Percentiles rank a stretch among this genome's conserved stretches.
Conservation (phyloP, 805 yeast genomes). For the Wickerhamomyces kurtzmanii region DNA sequence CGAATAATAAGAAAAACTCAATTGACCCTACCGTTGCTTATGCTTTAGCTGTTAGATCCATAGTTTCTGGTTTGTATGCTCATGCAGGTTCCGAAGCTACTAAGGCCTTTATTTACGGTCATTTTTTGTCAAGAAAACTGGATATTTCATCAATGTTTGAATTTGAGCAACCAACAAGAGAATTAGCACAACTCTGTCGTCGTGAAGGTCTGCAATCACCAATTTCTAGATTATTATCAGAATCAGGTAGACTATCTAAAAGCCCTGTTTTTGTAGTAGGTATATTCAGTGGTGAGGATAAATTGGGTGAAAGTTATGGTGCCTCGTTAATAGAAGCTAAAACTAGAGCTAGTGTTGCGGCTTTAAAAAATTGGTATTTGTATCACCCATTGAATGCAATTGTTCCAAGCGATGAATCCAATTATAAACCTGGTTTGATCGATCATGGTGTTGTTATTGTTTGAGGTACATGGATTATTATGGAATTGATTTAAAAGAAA, state of each 20-base stretch:
- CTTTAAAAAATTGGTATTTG: constrained; percentile 85
- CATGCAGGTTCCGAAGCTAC: constrained; percentile 56
- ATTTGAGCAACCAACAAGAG: constrained; percentile 80
- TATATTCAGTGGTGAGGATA: constrained; percentile 72
- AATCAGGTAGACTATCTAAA: constrained; percentile 81
- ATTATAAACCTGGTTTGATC: constrained; percentile 26
- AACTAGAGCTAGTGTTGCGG: constrained; percentile 83
- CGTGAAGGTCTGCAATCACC: constrained; percentile 70
- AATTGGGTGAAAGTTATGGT: constrained; percentile 93
- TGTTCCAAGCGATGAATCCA: constrained; percentile 53
- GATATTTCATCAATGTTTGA: constrained; percentile 67
- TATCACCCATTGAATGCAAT: constrained; percentile 67
- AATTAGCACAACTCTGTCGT: constrained; percentile 65
- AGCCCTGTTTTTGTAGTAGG: constrained; percentile 89
- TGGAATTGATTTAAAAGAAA: too few relatives aligned
- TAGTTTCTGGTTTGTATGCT: constrained; percentile 75
- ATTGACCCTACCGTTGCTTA: constrained; percentile 22
- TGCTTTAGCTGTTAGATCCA: constrained; percentile 70
- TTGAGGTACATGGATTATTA: too few relatives aligned
- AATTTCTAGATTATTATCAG: constrained; percentile 75
- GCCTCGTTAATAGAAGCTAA: constrained; percentile 85
- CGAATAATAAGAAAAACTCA: constrained; percentile 21
- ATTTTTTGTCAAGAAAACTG: constrained; percentile 74
- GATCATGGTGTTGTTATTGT: constrained; percentile 36
- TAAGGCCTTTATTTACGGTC: constrained; percentile 58